Evolutionary conservation across 768 basidiomycete genomes (phyloP).

Genomic region (Galerina marginata): DNA sequence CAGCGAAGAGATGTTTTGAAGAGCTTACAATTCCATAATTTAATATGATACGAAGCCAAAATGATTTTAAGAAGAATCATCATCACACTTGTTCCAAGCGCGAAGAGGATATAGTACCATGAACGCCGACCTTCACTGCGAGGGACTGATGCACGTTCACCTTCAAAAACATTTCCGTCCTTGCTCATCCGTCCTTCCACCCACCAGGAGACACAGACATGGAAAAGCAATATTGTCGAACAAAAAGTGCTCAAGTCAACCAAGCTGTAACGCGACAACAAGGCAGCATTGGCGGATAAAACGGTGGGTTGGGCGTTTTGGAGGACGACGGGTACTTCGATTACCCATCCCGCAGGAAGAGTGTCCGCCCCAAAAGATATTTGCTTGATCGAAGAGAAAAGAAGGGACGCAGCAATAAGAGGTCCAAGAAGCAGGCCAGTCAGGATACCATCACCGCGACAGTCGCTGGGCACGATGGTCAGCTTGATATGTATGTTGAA

Average conservation of each 20-base stretch:
- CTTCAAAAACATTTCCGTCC: constrained; percentile 49
- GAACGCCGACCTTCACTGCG: constrained; percentile 69
- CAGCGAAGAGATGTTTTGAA: neutral
- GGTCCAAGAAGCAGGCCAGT: constrained; percentile 87
- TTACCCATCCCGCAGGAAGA: constrained; percentile 72
- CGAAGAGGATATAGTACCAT: constrained; percentile 70
- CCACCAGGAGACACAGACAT: constrained; percentile 80
- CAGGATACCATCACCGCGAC: constrained; percentile 83
- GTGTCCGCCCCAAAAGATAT: constrained; percentile 32
- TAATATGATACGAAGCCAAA: constrained; percentile 46
- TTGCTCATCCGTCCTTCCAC: constrained; percentile 61
- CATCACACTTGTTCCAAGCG: constrained; percentile 54
- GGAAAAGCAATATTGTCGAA: constrained; percentile 77
- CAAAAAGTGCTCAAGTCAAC: constrained; percentile 83
- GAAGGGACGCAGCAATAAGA: constrained; percentile 72
- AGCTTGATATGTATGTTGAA: constrained; percentile 4
- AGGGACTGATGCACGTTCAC: constrained; percentile 78
- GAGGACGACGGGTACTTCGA: constrained; percentile 73
- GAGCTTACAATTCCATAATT: constrained; percentile 75
- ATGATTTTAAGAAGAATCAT: constrained; percentile 55
- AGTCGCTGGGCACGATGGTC: constrained; percentile 54
- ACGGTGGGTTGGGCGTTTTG: constrained; percentile 44
- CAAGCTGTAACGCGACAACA: constrained; percentile 75
- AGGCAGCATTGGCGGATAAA: constrained; percentile 56
- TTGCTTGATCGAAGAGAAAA: constrained; percentile 55